Percentiles rank a stretch among this genome's conserved stretches.
phyloP scores from a whole-genome alignment of 108 stramenopile species.

The Bacterosira constricta region DNA sequence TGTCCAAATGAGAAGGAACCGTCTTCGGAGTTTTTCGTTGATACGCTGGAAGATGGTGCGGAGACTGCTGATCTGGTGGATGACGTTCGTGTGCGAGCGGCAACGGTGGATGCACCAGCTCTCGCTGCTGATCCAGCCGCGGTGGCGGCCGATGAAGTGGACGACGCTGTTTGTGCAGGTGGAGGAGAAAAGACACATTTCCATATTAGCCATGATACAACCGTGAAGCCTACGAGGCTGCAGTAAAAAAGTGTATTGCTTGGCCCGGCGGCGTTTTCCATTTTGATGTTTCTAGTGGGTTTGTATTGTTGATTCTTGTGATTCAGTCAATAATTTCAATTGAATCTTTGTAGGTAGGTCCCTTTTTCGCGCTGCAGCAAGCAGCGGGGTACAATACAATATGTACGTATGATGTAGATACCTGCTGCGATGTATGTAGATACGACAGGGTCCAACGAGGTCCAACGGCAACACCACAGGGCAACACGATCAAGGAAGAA shows the following conservation, averaged over 20 bases:
- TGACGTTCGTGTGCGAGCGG: not conserved
- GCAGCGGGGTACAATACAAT: no score
- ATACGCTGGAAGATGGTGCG: not conserved
- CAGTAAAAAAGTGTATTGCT: not conserved
- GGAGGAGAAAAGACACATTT: conserved; percentile 11
- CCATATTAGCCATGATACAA: conserved; percentile 28
- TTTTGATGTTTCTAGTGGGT: no score
- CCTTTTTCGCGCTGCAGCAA: no score
- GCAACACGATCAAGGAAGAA: no score
- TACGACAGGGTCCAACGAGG: no score
- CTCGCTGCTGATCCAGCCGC: not conserved
- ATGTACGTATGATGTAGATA: no score
- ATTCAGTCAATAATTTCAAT: no score
- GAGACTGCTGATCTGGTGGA: not conserved
- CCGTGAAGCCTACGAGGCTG: conserved; percentile 11
- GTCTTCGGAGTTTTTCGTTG: not conserved
- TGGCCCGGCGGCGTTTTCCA: no score
- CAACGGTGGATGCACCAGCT: not conserved
- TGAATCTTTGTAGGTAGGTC: no score
- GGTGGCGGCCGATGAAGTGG: not conserved
- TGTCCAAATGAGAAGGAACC: not conserved
- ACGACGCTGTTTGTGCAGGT: not conserved
- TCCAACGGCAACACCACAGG: no score
- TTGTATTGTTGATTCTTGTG: no score
- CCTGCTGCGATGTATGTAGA: no score